Conservation (phyloP, 371 early-diverging fungal genomes). For the Rhizopus delemar region DNA sequence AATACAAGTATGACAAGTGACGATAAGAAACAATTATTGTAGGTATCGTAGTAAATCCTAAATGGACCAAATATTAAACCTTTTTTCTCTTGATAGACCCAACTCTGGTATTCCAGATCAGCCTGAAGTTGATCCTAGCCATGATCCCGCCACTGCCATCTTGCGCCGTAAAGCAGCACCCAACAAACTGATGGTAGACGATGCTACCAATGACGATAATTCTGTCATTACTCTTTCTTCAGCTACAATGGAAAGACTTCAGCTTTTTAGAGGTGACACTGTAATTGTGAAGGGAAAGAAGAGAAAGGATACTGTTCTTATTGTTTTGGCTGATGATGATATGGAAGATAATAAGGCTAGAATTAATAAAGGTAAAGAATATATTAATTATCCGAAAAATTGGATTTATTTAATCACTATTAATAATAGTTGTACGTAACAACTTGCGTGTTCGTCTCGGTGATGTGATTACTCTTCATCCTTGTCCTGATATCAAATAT, state of each 20-base stretch:
- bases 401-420: no score
- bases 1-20: constrained; percentile 25
- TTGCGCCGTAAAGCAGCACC: constrained; percentile 93
- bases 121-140: constrained; percentile 55
- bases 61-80: neutral
- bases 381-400: neutral
- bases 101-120: constrained; percentile 49
- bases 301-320: constrained; percentile 95
- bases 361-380: constrained; percentile 82
- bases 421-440: constrained; percentile 79
- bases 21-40: constrained; percentile 29
- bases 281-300: constrained; percentile 98
- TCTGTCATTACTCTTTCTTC: constrained; percentile 90
- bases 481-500: constrained; percentile 94
- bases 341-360: constrained; percentile 92
- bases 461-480: constrained; percentile 97
- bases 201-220: constrained; percentile 96
- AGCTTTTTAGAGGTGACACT: constrained; percentile 94
- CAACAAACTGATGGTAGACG: constrained; percentile 97
- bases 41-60: constrained; percentile 3
- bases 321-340: constrained; percentile 90
- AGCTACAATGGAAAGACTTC: constrained; percentile 90
- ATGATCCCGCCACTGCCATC: constrained; percentile 92
- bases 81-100: constrained; percentile 27
- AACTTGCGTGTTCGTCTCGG: constrained; percentile 98